Conservation (phyloP, 2,329 filamentous ascomycete genomes). For the Alternaria triticimaculans region DNA sequence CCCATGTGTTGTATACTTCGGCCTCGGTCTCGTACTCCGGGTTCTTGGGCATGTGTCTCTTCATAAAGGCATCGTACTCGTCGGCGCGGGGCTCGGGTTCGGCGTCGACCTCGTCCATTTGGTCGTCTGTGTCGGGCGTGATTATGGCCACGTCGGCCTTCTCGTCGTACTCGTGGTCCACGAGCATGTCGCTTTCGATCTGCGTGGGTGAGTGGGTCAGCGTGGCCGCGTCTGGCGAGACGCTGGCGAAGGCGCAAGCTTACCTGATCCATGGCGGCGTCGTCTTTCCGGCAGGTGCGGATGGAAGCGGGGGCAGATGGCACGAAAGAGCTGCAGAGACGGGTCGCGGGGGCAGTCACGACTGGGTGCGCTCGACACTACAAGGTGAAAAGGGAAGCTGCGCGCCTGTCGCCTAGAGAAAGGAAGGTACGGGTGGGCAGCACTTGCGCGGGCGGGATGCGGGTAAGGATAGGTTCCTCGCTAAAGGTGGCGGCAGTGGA, state of each 20-base stretch:
- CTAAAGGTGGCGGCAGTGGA: constrained; percentile 46
- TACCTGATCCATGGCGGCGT: constrained; percentile 49
- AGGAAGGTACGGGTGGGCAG: constrained; percentile 24
- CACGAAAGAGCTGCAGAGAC: background rate
- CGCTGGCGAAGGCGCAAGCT: constrained; percentile 23
- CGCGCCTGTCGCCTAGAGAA: constrained; percentile 28
- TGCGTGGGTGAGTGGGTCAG: constrained; percentile 37
- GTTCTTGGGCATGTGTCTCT: constrained; percentile 75
- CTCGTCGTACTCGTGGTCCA: constrained; percentile 68
- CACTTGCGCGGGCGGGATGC: constrained; percentile 8
- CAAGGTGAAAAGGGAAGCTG: constrained; percentile 13
- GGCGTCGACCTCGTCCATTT: constrained; percentile 62
- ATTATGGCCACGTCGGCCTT: constrained; percentile 69
- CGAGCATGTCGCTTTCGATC: constrained; percentile 68
- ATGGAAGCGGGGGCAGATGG: constrained; percentile 20
- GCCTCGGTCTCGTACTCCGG: constrained; percentile 82
- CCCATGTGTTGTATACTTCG: constrained; percentile 82
- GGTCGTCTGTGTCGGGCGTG: constrained; percentile 64
- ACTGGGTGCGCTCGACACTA: constrained; percentile 12
- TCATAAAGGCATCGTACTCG: constrained; percentile 82
- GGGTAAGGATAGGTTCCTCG: constrained; percentile 34
- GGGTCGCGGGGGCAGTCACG: constrained; percentile 12
- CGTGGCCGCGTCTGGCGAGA: background rate
- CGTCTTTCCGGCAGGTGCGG: constrained; percentile 20
- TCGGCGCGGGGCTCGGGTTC: constrained; percentile 62